Conservation (phyloP, 495 filamentous ascomycete genomes). For the Xylaria nigripes region DNA sequence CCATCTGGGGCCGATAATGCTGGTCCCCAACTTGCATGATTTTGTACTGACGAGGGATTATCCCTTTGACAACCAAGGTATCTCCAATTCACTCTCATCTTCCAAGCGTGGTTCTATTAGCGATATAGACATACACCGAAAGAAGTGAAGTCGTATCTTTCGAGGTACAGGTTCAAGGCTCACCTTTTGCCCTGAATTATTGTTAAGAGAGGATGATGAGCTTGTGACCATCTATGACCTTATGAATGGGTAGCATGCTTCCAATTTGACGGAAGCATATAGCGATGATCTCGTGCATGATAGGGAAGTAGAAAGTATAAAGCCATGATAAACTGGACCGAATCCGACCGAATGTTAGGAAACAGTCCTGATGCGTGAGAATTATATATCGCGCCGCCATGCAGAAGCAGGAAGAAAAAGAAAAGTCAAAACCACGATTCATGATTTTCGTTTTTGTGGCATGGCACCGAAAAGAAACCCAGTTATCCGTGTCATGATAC, state of each 20-base stretch:
- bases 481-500: slow-evolving; percentile 20
- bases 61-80: background rate
- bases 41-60: background rate
- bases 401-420: slow-evolving; percentile 9
- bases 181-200: background rate
- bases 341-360: slow-evolving; percentile 6
- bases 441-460: slow-evolving; percentile 9
- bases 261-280: background rate
- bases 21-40: background rate
- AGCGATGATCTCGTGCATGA: slow-evolving; percentile 1
- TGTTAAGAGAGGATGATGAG: background rate
- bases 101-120: slow-evolving; percentile 5
- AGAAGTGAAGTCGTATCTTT: slow-evolving; percentile 12
- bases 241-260: background rate
- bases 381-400: slow-evolving; percentile 11
- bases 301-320: background rate
- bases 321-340: background rate
- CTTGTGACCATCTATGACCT: background rate
- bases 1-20: background rate
- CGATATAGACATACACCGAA: slow-evolving; percentile 24
- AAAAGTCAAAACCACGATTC: slow-evolving; percentile 10
- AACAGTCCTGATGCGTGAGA: slow-evolving; percentile 7
- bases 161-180: background rate
- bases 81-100: slow-evolving; percentile 3
- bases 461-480: slow-evolving; percentile 20